These are phyloP conservation scores for Verbascum thapsus DNA, from an alignment of 257 asterid genomes.

Conservation along the genomic window DNA sequence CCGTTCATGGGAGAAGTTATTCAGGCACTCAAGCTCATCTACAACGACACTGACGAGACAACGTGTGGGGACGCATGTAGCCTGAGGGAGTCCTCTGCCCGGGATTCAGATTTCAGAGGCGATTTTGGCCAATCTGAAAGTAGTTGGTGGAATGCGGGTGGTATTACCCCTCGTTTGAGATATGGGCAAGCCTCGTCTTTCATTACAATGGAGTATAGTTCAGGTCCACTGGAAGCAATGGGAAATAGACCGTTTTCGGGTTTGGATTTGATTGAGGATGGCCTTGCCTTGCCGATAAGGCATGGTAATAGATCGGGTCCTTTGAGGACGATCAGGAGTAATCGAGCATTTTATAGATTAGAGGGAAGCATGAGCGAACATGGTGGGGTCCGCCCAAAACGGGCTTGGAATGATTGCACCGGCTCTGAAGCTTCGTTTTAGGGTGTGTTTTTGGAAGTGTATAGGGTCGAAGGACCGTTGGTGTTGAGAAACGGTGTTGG, in stretches of 20 bases:
- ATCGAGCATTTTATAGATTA: slow-evolving; percentile 61
- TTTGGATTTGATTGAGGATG: slow-evolving; percentile 50
- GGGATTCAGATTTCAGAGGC: slow-evolving; percentile 73
- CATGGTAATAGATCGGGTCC: slow-evolving; percentile 91
- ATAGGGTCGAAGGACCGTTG: slow-evolving; percentile 58
- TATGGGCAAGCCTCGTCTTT: slow-evolving; percentile 76
- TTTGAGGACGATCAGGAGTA: slow-evolving; percentile 65
- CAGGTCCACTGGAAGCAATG: slow-evolving; percentile 76
- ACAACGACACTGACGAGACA: slow-evolving; percentile 74
- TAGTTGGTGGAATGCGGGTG: slow-evolving; percentile 97
- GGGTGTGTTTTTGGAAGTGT: slow-evolving; percentile 50
- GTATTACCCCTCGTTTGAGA: slow-evolving; percentile 58
- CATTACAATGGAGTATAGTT: slow-evolving; percentile 94
- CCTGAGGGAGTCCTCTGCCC: slow-evolving; percentile 76
- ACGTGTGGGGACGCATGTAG: slow-evolving; percentile 79
- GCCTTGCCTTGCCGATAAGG: slow-evolving; percentile 45
- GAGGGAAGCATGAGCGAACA: slow-evolving; percentile 89
- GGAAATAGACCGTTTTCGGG: slow-evolving; percentile 66
- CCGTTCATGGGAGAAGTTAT: slow-evolving; percentile 99
- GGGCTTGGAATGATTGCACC: slow-evolving; percentile 58
- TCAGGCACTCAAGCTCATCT: slow-evolving; percentile 94
- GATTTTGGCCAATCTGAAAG: slow-evolving; percentile 78
- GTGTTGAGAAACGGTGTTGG: slow-evolving; percentile 41
- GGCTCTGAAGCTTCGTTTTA: slow-evolving; percentile 71
- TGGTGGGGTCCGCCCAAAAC: slow-evolving; percentile 49